These are phyloP conservation scores for Knufia petricola DNA, from an alignment of 2,329 filamentous ascomycete genomes.

Conservation along the genomic window DNA sequence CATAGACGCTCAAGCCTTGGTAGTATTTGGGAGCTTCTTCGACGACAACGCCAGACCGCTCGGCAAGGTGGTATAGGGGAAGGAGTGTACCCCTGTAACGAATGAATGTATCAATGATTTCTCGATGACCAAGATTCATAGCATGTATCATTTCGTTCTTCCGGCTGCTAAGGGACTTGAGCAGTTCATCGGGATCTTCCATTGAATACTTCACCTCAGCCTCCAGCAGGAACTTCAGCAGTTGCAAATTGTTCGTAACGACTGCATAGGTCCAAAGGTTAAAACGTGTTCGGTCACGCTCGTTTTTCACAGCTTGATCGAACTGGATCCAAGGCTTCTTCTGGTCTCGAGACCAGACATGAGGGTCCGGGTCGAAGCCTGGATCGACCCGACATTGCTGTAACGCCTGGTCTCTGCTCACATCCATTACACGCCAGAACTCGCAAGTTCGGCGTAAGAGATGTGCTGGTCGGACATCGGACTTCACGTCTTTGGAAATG, in stretches of 20 bases:
- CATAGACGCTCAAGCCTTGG: conserved; percentile 65
- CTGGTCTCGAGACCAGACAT: conserved; percentile 1
- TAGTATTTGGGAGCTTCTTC: conserved; percentile 61
- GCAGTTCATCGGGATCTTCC: conserved; percentile 14
- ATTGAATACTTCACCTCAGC: conserved; percentile 38
- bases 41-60: conserved; percentile 54
- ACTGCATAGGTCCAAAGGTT: conserved; percentile 39
- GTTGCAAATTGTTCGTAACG: conserved; percentile 42
- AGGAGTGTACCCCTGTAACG: conserved; percentile 58
- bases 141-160: conserved; percentile 31
- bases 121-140: conserved; percentile 40
- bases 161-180: neutral
- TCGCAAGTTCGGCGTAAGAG: conserved; percentile 40
- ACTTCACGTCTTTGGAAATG: conserved; percentile 59
- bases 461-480: conserved; percentile 45
- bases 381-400: neutral
- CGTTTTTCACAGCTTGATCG: conserved; percentile 10
- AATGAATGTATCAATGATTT: conserved; percentile 56
- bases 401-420: conserved; percentile 8
- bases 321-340: conserved; percentile 19
- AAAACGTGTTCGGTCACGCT: neutral
- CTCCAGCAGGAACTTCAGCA: conserved; percentile 51
- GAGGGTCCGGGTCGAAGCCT: conserved; percentile 5
- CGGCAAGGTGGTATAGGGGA: conserved; percentile 56
- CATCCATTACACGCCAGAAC: conserved; percentile 26